phyloP scores from a whole-genome alignment of 2,329 filamentous ascomycete genomes.

The Cladophialophora exuberans region DNA sequence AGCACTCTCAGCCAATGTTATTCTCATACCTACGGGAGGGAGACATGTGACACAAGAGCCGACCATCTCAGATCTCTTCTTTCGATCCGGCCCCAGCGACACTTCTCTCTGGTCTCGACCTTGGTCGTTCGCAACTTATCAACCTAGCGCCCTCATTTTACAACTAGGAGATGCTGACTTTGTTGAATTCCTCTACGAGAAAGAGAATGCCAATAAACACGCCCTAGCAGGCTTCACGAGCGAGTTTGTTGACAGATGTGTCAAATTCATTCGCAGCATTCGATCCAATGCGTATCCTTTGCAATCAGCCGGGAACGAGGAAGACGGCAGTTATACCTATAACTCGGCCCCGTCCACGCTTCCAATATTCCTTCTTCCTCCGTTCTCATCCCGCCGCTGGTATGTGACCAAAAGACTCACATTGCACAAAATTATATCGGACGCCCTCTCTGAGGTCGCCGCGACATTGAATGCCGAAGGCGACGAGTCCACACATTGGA shows the following conservation, averaged over 20 bases:
- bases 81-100: slow-evolving; percentile 22
- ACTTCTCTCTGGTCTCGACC: too few species aligned
- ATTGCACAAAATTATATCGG: slow-evolving; percentile 16
- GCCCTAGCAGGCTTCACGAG: slow-evolving; percentile 17
- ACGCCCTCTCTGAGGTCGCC: slow-evolving; percentile 33
- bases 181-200: slow-evolving; percentile 2
- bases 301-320: slow-evolving; percentile 22
- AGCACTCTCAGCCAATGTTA: not conserved
- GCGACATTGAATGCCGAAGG: slow-evolving; percentile 40
- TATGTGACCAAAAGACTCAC: slow-evolving; percentile 36
- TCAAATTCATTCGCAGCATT: slow-evolving; percentile 42
- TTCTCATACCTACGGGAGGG: not conserved
- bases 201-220: slow-evolving; percentile 9
- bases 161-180: slow-evolving; percentile 25
- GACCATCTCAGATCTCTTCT: slow-evolving; percentile 24
- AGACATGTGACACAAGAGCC: slow-evolving; percentile 6
- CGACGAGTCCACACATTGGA: slow-evolving; percentile 42
- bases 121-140: slow-evolving; percentile 42
- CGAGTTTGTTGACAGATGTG: slow-evolving; percentile 32
- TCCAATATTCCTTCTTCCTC: slow-evolving; percentile 44
- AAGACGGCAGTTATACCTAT: slow-evolving; percentile 29
- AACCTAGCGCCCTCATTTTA: slow-evolving; percentile 41
- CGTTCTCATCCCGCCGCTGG: slow-evolving; percentile 40
- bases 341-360: slow-evolving; percentile 34
- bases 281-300: slow-evolving; percentile 35